phyloP scores from a whole-genome alignment of 148 eudicot genomes.

The Fagopyrum esculentum region DNA sequence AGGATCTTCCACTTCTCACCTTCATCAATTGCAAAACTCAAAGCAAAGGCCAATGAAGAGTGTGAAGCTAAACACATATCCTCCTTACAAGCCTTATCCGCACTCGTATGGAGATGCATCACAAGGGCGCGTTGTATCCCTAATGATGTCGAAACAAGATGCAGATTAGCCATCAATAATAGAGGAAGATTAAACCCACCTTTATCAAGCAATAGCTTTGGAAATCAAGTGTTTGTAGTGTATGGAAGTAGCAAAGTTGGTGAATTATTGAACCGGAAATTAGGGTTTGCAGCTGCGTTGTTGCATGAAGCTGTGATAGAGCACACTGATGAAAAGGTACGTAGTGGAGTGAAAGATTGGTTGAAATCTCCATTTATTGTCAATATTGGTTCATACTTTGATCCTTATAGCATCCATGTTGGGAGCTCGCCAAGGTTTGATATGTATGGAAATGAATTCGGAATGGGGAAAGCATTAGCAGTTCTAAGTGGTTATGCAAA shows the following conservation, averaged over 20 bases:
- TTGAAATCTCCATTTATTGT: constrained; percentile 7
- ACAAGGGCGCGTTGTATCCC: constrained; percentile 18
- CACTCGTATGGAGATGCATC: constrained; percentile 30
- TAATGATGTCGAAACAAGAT: constrained; percentile 1
- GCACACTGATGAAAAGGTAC: constrained; percentile 4
- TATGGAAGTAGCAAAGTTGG: not conserved
- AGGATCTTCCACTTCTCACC: constrained; percentile 25
- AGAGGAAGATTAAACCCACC: constrained; percentile 28
- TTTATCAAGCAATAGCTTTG: constrained; percentile 18
- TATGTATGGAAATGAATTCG: constrained; percentile 75
- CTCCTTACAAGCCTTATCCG: constrained; percentile 26
- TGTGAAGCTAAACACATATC: constrained; percentile 11
- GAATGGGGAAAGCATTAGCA: constrained; percentile 62
- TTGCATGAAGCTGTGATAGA: constrained; percentile 13
- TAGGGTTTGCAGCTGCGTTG: constrained; percentile 21
- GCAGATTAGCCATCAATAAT: constrained; percentile 15
- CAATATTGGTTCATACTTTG: not conserved
- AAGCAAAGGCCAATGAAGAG: constrained; percentile 26
- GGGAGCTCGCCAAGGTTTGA: constrained; percentile 37
- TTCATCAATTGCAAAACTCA: constrained; percentile 17
- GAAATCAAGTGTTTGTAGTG: constrained; percentile 11
- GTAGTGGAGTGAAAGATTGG: not conserved
- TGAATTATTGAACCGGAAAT: constrained; percentile 11
- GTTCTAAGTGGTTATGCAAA: constrained; percentile 51
- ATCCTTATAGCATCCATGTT: constrained; percentile 3